Evolutionary conservation across 192 early-diverging fungal species (phyloP), one percentile per base, ranked within the genome.

Genomic region (Allomyces javanicus): DNA sequence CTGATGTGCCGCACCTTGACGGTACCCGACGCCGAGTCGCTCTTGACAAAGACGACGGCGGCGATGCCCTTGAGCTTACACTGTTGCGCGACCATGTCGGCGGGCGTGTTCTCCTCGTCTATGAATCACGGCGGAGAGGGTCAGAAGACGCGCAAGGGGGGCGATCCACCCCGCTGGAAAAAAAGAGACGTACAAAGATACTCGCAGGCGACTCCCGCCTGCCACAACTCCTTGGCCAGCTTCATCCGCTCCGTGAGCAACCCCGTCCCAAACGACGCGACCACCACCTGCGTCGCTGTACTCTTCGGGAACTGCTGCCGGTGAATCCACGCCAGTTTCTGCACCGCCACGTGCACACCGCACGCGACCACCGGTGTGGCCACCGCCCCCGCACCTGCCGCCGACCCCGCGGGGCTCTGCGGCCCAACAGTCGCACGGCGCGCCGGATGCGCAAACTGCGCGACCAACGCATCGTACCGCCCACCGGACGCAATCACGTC

Each of bases 401-500:
- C 0, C 33, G 33, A 3, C 7, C 4, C 33, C 3, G 33, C 33
- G 33, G 33, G 33, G 9, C 33, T 40, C 33, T 40, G 33, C 33
- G 33, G 33, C 9, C 33, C 33, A 3, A 40, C 33, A 40, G 33
- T 40, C 33, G 33, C 33, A 9, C 33, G 33, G 33, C 33, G 33
- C 33, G 33, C 33, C 33, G 33, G 33, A 7, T 40, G 33, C 17
- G 50, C 50, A 66, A 85, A 82, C 17, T 69, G 63, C 11, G 69
- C 64, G 24, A 89, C 69, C 27, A 89, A 61, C 19, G 74, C 71
- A 71, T 89, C 85, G 67, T 89, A 88, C 23, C 85, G 78, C 0
- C 87, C 87, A 40, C 87, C 87, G 0, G 79, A 71, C 2, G 87
- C 87, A 62, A 89, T 69, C 17, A 88, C 76, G 63, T 87, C 85